Percentiles rank a stretch among this genome's conserved stretches.
Conservation (phyloP, 768 basidiomycete species). For the Nidula microcarpa region DNA sequence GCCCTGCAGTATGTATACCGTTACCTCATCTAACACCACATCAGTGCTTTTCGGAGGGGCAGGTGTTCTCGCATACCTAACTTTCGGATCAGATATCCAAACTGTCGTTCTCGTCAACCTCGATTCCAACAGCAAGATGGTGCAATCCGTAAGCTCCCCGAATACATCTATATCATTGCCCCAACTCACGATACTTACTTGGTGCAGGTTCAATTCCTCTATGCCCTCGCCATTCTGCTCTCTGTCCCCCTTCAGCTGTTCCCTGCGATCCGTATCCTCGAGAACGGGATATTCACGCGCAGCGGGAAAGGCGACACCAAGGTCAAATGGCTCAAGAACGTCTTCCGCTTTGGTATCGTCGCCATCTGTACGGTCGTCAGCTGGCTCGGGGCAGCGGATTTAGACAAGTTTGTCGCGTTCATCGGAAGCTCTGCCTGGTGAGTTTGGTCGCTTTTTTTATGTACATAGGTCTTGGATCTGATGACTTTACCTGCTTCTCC, state of each 20-base stretch:
- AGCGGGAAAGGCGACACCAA: constrained; percentile 78
- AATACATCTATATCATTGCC: neutral
- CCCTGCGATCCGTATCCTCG: constrained; percentile 96
- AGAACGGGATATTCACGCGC: constrained; percentile 87
- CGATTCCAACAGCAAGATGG: constrained; percentile 76
- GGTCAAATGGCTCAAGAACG: constrained; percentile 97
- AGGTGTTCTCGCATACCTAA: constrained; percentile 81
- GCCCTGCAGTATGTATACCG: neutral
- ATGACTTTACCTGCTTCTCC: neutral
- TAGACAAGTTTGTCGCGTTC: constrained; percentile 95
- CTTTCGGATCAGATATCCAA: constrained; percentile 84
- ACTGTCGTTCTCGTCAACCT: constrained; percentile 96
- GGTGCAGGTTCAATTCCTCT: constrained; percentile 72
- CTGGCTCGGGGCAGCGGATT: constrained; percentile 78
- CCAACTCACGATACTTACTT: neutral
- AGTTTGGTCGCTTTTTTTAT: constrained; percentile 19
- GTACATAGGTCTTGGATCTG: neutral
- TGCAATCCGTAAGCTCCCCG: constrained; percentile 66
- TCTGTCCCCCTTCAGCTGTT: constrained; percentile 95
- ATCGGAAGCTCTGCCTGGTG: constrained; percentile 94
- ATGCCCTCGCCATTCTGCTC: constrained; percentile 89
- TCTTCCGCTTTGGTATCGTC: constrained; percentile 74
- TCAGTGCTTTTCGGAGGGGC: constrained; percentile 84
- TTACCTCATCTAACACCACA: constrained; percentile 1
- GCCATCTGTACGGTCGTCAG: constrained; percentile 79